Percentiles rank a stretch among this genome's conserved stretches.
phyloP scores from a whole-genome alignment of 768 basidiomycete genomes.

The Megacollybia marginata region DNA sequence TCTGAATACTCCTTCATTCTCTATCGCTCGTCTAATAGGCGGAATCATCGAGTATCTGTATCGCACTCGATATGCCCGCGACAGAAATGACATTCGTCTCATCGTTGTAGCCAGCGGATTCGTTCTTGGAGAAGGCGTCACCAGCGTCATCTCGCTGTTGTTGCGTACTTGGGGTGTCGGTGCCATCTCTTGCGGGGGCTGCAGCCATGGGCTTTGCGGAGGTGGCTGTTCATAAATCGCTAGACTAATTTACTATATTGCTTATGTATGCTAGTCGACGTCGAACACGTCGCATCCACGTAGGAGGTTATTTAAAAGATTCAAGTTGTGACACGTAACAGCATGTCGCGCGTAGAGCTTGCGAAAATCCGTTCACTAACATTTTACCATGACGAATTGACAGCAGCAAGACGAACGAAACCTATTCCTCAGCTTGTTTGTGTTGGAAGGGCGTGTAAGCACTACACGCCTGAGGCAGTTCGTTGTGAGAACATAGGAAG shows the following conservation, averaged over 20 bases:
- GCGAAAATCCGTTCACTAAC: conserved; percentile 68
- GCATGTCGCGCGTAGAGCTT: conserved; percentile 67
- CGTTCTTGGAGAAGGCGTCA: conserved; percentile 90
- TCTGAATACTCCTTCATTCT: conserved; percentile 92
- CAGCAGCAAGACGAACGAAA: conserved; percentile 54
- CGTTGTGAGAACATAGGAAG: conserved; percentile 80
- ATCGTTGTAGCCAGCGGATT: conserved; percentile 93
- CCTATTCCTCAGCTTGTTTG: conserved; percentile 79
- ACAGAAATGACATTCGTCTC: conserved; percentile 57
- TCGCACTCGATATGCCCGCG: conserved; percentile 42
- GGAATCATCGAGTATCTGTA: conserved; percentile 76
- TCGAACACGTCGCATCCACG: background rate
- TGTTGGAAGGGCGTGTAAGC: conserved; percentile 61
- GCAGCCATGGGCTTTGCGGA: conserved; percentile 65
- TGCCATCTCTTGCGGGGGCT: conserved; percentile 82
- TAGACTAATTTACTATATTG: background rate
- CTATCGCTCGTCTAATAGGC: conserved; percentile 84
- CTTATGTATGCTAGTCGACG: too few relatives aligned
- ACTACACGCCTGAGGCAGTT: conserved; percentile 79
- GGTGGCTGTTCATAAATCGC: conserved; percentile 44
- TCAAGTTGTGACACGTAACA: background rate
- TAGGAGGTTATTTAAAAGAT: background rate
- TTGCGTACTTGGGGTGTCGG: conserved; percentile 71
- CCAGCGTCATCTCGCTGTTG: conserved; percentile 73
- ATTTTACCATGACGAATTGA: conserved; percentile 66